Percentiles rank a stretch among this genome's conserved stretches.
These are phyloP conservation scores for Picea mariana DNA, from an alignment of 83 land plant species.

Conservation along the genomic window DNA sequence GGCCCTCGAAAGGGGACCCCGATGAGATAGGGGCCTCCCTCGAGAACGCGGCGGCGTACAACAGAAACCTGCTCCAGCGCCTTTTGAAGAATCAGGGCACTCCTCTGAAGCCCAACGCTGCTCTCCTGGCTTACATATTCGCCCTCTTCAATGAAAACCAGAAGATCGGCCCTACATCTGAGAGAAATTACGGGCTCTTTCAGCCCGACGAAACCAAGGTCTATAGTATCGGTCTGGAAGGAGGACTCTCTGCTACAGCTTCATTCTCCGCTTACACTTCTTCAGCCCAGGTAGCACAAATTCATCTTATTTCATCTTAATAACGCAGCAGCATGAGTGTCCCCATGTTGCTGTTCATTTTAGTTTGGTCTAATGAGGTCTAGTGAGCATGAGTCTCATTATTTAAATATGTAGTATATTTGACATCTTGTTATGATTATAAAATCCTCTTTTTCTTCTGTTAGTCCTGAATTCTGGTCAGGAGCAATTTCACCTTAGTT, in stretches of 20 bases:
- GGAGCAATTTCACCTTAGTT: too few species aligned
- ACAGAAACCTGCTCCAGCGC: conserved; percentile 57
- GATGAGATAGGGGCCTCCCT: conserved; percentile 64
- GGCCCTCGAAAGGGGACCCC: conserved; percentile 85
- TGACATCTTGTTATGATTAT: too few species aligned
- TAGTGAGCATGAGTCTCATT: too few species aligned
- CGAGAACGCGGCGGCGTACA: conserved; percentile 63
- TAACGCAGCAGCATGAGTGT: too few species aligned
- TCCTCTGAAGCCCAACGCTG: conserved; percentile 59
- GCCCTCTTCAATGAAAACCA: conserved; percentile 81
- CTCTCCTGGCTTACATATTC: conserved; percentile 70
- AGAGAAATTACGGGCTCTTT: conserved; percentile 79
- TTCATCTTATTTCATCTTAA: too few species aligned
- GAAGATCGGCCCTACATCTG: conserved; percentile 79
- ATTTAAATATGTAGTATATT: too few species aligned
- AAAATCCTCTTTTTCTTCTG: too few species aligned
- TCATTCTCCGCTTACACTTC: conserved; percentile 8
- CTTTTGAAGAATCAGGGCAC: conserved; percentile 64
- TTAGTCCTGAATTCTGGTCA: too few species aligned
- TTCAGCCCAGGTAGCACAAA: not conserved
- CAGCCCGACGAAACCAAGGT: conserved; percentile 61
- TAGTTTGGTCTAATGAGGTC: too few species aligned
- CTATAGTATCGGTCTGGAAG: conserved; percentile 56
- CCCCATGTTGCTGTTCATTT: too few species aligned
- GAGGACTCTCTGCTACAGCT: conserved; percentile 32